These are phyloP conservation scores for Suillus decipiens DNA, from an alignment of 768 basidiomycete genomes.

Conservation along the genomic window DNA sequence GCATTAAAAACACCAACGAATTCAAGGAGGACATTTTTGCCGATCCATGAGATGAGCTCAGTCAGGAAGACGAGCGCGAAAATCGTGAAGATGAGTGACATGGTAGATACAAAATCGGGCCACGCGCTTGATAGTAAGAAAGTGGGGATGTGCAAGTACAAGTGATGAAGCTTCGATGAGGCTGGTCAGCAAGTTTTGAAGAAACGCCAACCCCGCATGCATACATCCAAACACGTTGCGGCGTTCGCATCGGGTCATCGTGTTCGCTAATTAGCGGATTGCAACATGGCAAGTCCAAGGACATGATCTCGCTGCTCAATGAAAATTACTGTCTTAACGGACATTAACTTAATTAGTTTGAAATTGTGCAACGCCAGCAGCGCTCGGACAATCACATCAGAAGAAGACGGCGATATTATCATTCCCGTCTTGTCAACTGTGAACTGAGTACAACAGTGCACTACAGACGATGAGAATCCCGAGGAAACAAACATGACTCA, in stretches of 20 bases:
- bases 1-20: slow-evolving; percentile 52
- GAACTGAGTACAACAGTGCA: not conserved
- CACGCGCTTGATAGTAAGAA: too few relatives aligned
- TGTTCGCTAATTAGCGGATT: not conserved
- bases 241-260: not conserved
- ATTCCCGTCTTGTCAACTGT: not conserved
- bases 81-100: slow-evolving; percentile 82
- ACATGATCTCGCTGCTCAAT: not conserved
- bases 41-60: slow-evolving; percentile 87
- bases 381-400: not conserved
- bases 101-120: slow-evolving; percentile 27
- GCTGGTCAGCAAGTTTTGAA: slow-evolving; percentile 1
- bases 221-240: slow-evolving; percentile 2
- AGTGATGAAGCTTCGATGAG: not conserved
- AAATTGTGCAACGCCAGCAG: not conserved
- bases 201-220: slow-evolving; percentile 7
- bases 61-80: slow-evolving; percentile 81
- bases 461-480: not conserved
- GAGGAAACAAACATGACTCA: not conserved
- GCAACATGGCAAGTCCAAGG: not conserved
- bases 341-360: not conserved
- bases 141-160: not conserved
- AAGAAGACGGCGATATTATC: not conserved
- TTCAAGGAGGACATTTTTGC: slow-evolving; percentile 80
- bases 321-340: not conserved